These are phyloP conservation scores for Trametes sanguinea DNA, from an alignment of 768 basidiomycete species.

Conservation along the genomic window DNA sequence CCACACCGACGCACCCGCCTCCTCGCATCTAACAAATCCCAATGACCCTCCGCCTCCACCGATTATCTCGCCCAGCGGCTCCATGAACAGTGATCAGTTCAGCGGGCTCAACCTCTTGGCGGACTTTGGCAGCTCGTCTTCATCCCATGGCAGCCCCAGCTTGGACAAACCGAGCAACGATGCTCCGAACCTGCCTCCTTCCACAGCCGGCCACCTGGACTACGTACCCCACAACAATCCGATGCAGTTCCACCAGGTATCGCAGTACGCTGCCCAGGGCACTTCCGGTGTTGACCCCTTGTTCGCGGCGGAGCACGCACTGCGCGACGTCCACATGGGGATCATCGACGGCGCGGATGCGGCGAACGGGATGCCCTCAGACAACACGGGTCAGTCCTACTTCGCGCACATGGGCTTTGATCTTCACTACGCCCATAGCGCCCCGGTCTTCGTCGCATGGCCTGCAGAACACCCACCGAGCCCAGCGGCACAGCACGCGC, in stretches of 20 bases:
- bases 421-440: not conserved
- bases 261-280: not conserved
- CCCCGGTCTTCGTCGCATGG: too few relatives aligned
- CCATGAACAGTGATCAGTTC: not conserved
- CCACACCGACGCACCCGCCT: too few relatives aligned
- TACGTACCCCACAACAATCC: not conserved
- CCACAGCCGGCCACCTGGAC: not conserved
- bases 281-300: not conserved
- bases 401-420: not conserved
- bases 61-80: not conserved
- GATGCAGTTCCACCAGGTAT: conserved; percentile 4
- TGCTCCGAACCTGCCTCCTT: not conserved
- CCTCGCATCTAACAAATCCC: not conserved
- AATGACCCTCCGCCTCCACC: not conserved
- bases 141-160: not conserved
- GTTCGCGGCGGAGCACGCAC: conserved; percentile 8
- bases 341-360: not conserved
- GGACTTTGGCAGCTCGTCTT: not conserved
- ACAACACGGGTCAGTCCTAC: not conserved
- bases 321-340: not conserved
- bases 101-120: conserved; percentile 2
- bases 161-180: not conserved
- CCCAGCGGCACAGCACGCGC: not conserved
- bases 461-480: too few relatives aligned
- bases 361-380: not conserved